Base-by-base conservation (phyloP, 257 asterid genomes). In the Ballota nigra region DNA sequence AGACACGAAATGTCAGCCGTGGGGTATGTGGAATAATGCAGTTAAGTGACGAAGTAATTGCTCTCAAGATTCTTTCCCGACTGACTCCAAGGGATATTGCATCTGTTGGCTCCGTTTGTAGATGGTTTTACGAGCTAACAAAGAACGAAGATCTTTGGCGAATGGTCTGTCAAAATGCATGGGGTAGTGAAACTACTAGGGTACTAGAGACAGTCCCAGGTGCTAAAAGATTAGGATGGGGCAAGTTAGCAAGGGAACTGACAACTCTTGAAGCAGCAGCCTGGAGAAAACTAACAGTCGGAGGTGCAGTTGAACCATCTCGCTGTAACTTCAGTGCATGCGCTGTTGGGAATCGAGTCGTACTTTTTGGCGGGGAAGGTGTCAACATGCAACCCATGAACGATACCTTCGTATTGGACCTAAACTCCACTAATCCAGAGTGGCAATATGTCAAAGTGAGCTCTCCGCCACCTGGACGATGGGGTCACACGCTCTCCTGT, bases 401-500 rank as follows among this genome's bases (percentile, higher is more conserved):
- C 15, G 97, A 91, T 74, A 87, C 96, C 16, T 91, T 91, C 45
- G 97, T 91, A 20, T 66, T 91, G 81, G 96, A 91, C 79, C 82
- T 91, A 75, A 86, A 83, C 80, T 88, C 96, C 24, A 84, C 81
- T 68, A 80, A 80, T 60, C 96, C 96, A 3, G 89, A 88, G 80
- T 91, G 96, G 97, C 84, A 88, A 74, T 79, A 83, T 64, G 80
- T 88, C 55, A 84, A 85, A 75, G 96, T 91, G 75, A 86, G 92
- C 82, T 91, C 91, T 47, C 97, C 97, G 3, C 97, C 96, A 8
- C 97, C 96, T 40, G 96, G 92, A 10, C 87, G 96, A 1, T 91
- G 97, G 97, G 97, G 97, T 47, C 97, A 91, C 83, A 91, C 97
- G 0, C 96, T 91, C 28, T 91, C 96, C 43, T 91, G 97, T 72